Evolutionary conservation across 345 rosid species (phyloP).

Genomic region (Eucalyptus cladocalyx): DNA sequence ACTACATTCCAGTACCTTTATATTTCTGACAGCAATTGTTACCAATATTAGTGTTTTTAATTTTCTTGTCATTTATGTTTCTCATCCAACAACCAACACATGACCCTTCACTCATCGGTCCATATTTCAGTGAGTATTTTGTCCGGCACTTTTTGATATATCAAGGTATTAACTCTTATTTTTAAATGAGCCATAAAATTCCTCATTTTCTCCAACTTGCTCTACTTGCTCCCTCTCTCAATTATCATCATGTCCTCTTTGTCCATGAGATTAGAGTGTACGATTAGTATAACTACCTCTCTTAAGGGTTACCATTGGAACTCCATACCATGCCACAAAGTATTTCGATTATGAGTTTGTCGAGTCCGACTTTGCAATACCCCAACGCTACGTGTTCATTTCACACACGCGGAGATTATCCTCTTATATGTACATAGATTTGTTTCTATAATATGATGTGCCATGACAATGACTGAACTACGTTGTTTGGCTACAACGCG

Average conservation of each 20-base stretch:
- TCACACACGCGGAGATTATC: no score
- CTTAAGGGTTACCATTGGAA: background rate
- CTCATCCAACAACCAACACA: background rate
- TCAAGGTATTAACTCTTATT: no score
- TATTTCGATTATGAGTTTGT: background rate
- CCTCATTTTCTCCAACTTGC: background rate
- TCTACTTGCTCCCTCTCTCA: background rate
- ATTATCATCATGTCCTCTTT: background rate
- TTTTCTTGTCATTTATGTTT: no score
- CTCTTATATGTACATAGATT: no score
- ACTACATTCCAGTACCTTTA: no score
- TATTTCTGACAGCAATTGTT: no score
- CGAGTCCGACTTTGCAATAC: rapidly evolving
- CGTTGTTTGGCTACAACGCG: background rate
- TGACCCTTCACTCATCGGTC: no score
- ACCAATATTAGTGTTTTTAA: no score
- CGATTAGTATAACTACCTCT: background rate
- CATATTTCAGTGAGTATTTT: no score
- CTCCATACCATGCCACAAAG: background rate
- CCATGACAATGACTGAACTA: background rate
- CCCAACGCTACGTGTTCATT: background rate
- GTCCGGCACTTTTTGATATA: background rate
- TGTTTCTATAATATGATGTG: background rate
- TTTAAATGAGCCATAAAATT: background rate
- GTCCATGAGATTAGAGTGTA: background rate